These are phyloP conservation scores for Globisporangium okanoganense DNA, from an alignment of 352 stramenopile genomes.

Conservation along the genomic window DNA sequence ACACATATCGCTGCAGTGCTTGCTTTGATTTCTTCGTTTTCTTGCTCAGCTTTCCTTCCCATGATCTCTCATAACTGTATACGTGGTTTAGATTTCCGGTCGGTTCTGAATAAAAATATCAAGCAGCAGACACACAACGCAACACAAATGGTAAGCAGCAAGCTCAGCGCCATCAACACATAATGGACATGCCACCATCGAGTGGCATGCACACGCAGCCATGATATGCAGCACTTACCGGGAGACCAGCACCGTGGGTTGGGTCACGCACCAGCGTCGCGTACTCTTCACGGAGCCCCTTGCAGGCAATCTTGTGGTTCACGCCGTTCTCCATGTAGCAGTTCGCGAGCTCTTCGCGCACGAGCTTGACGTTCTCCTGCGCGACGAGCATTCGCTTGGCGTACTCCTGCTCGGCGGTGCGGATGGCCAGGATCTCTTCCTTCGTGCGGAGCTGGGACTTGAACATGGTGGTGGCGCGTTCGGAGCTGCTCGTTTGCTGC, in stretches of 20 bases:
- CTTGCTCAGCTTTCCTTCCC: not conserved
- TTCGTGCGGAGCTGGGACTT: conserved; percentile 73
- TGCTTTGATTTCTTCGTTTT: not conserved
- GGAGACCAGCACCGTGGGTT: conserved; percentile 63
- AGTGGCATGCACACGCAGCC: not conserved
- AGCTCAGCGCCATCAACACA: not conserved
- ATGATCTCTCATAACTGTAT: conserved; percentile 14
- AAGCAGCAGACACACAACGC: not conserved
- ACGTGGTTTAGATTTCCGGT: conserved; percentile 22
- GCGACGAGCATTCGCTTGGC: conserved; percentile 68
- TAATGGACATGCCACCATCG: not conserved
- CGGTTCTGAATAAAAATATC: conserved; percentile 9
- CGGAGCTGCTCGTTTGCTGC: conserved; percentile 1
- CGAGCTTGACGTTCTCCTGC: conserved; percentile 79
- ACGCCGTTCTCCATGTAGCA: conserved; percentile 88
- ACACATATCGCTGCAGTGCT: conserved; percentile 7
- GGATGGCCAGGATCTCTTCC: conserved; percentile 81
- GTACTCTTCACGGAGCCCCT: conserved; percentile 80
- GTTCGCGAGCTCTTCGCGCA: conserved; percentile 80
- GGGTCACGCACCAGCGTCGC: conserved; percentile 76
- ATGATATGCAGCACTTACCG: conserved; percentile 30
- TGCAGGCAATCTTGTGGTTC: conserved; percentile 88
- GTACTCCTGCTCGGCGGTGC: conserved; percentile 70
- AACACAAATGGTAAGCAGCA: conserved; percentile 7
- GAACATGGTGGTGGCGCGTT: conserved; percentile 31